Evolutionary conservation across 371 early-diverging fungal genomes (phyloP), one percentile per base, ranked within the genome.

Genomic region (Actinomortierella ambigua): DNA sequence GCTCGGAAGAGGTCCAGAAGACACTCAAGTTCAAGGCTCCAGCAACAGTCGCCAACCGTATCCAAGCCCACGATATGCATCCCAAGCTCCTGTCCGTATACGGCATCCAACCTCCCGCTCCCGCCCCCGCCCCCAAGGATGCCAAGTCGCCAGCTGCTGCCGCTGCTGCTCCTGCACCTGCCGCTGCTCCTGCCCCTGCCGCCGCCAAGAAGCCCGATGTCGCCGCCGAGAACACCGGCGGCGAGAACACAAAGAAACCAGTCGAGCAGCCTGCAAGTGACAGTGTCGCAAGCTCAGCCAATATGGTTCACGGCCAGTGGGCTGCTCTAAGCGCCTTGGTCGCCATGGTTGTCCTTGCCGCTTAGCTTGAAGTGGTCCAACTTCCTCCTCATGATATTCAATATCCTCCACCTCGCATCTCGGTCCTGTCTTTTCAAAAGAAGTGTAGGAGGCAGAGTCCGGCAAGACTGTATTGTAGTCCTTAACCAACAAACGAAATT

Each of bases 21-120:
- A 50, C 57, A 22, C 43, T 71, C 23, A 47, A 54, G 27, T 70
- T 70, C 52, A 61, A 65, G 50, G 62, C 55, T 11, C 27, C 43
- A 7, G 13, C 28, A 0, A 65, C 62, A 1, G 55, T 29, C 22
- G 43, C 50, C 1, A 61, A 27, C 50, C 65, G 61, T 48, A 22
- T 59, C 7, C 48, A 29, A 0, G 6, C 26, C 27, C 71, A 70
- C 28, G 27, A 22, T 26, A 53, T 70, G 53, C 65, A 34, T 11
- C 34, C 47, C 43, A 51, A 48, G 0, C 54, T 65, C 48, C 39
- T 51, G 42, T 56, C 61, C 11, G 50, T 65, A 2, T 70, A 49
- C 39, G 65, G 65, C 14, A 23, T 46, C 46, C 4, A 46, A 17
- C 4, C 17, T 20, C 4, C 15, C 22, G 20, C 17, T 20, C 4